Evolutionary conservation across 1,284 basidiomycete species (phyloP).

Genomic region (Athelia sp.): DNA sequence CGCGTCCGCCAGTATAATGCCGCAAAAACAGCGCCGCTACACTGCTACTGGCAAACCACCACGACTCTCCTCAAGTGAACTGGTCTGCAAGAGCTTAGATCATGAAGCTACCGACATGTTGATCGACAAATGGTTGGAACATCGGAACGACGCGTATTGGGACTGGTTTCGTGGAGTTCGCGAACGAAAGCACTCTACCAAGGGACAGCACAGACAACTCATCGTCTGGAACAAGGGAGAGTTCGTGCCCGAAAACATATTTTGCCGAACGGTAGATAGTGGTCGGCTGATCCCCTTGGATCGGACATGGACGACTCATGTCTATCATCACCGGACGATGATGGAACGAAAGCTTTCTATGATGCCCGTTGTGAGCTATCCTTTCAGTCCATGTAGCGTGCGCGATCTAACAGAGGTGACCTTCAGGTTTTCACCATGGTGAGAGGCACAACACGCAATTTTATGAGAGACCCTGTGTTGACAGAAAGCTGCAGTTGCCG

Average conservation of each 20-base stretch:
- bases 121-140: conserved; percentile 77
- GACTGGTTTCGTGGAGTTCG: conserved; percentile 69
- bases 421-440: conserved; percentile 71
- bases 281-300: conserved; percentile 69
- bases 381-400: conserved; percentile 57
- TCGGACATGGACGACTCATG: conserved; percentile 73
- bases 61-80: not conserved
- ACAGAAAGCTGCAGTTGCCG: conserved; percentile 44
- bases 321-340: conserved; percentile 71
- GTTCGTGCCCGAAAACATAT: conserved; percentile 71
- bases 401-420: conserved; percentile 62
- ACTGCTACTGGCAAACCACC: not conserved
- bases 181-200: conserved; percentile 51
- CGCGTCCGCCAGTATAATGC: not conserved
- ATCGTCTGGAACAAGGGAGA: conserved; percentile 70
- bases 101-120: conserved; percentile 41
- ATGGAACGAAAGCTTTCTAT: conserved; percentile 63
- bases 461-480: not conserved
- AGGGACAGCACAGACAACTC: conserved; percentile 48
- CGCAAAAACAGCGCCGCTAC: not conserved
- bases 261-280: conserved; percentile 70
- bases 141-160: conserved; percentile 65
- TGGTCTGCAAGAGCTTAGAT: not conserved
- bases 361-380: conserved; percentile 71
- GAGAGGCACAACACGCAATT: conserved; percentile 10